phyloP scores from a whole-genome alignment of 1,139 yeast species.

The Lodderomyces beijingensis region DNA sequence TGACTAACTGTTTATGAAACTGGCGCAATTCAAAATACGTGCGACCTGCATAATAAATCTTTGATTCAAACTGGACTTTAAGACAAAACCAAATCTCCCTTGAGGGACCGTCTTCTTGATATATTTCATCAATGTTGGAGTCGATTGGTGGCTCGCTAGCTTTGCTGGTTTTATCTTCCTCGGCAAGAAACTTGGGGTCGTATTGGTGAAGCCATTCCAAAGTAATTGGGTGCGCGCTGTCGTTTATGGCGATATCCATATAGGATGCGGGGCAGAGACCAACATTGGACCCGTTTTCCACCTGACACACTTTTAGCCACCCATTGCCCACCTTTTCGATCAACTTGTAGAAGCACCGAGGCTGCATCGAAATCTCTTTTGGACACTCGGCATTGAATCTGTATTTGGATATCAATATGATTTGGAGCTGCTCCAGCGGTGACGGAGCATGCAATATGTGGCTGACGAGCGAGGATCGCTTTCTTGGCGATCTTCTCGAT shows the following conservation, averaged over 20 bases:
- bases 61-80: slow-evolving; percentile 15
- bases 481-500: slow-evolving; percentile 3
- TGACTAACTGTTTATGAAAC: not conserved
- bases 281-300: slow-evolving; percentile 23
- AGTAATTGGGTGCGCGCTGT: slow-evolving; percentile 27
- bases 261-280: slow-evolving; percentile 36
- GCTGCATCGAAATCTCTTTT: slow-evolving; percentile 24
- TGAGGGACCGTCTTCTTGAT: slow-evolving; percentile 7
- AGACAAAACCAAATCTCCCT: slow-evolving; percentile 31
- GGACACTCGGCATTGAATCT: slow-evolving; percentile 25
- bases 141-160: slow-evolving; percentile 1
- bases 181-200: not conserved
- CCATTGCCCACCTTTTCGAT: slow-evolving; percentile 34
- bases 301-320: slow-evolving; percentile 31
- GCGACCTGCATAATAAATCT: slow-evolving; percentile 1
- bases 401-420: slow-evolving; percentile 30
- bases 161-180: not conserved
- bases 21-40: slow-evolving; percentile 1
- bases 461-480: no score
- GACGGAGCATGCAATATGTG: not conserved
- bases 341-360: slow-evolving; percentile 30
- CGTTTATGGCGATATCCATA: slow-evolving; percentile 37
- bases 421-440: slow-evolving; percentile 2
- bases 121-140: slow-evolving; percentile 8
- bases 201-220: slow-evolving; percentile 25